Percentiles rank a stretch among this genome's conserved stretches.
phyloP scores from a whole-genome alignment of 2,329 filamentous ascomycete species.

The Neonectria coccinea region DNA sequence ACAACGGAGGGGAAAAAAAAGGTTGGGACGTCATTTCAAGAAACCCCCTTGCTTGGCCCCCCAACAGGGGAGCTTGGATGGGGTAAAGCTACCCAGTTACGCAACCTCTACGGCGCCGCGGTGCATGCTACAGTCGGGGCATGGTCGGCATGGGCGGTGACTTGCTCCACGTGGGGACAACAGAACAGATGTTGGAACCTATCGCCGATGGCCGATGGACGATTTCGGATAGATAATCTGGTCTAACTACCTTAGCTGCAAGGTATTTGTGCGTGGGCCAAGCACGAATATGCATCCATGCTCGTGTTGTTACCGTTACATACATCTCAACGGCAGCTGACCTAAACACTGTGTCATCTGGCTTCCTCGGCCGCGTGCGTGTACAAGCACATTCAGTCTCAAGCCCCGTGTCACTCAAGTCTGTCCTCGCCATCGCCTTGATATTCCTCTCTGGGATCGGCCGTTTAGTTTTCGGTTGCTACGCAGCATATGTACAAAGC shows the following conservation, averaged over 20 bases:
- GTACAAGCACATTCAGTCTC: background rate
- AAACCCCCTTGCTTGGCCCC: background rate
- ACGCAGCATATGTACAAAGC: conserved; percentile 4
- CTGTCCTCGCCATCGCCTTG: background rate
- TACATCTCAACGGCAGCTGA: conserved; percentile 7
- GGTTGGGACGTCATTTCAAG: conserved; percentile 7
- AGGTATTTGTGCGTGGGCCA: background rate
- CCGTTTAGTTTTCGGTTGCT: conserved; percentile 7
- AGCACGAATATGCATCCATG: background rate
- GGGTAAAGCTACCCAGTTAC: background rate
- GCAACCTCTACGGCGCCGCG: background rate
- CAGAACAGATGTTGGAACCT: background rate
- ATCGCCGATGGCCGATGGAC: background rate
- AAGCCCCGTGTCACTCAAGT: background rate
- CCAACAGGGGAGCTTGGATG: conserved; percentile 6
- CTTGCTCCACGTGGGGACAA: conserved; percentile 27
- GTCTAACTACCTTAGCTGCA: no score
- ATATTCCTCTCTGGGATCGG: background rate
- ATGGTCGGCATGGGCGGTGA: background rate
- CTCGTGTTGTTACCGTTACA: background rate
- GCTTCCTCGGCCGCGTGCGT: background rate
- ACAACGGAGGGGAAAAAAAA: background rate
- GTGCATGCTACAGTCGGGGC: no score
- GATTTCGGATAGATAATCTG: conserved; percentile 2
- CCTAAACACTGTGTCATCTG: background rate